Evolutionary conservation across 192 early-diverging fungal species (phyloP), one percentile per base, ranked within the genome.

Genomic region (Coemansia sp.): DNA sequence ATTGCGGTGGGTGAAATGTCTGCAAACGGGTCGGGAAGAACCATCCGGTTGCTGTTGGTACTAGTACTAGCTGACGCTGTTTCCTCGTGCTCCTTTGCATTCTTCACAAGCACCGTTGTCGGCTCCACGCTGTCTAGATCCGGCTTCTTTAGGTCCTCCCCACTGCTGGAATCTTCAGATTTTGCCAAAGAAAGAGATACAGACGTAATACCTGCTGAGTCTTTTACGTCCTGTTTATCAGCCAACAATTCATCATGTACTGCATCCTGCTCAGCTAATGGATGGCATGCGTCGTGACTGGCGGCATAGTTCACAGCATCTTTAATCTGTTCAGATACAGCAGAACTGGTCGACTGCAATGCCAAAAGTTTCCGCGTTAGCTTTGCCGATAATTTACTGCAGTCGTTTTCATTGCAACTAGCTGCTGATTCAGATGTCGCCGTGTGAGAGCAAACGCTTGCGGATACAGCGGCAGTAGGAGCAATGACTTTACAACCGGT

Each of bases 1-100:
- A 83, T 83, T 15, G 81, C 75, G 0, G 75, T 74, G 3, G 81
- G 61, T 11, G 71, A 59, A 18, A 83, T 83, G 42, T 83, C 81
- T 6, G 58, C 75, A 41, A 83, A 83, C 16, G 76, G 81, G 23
- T 83, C 76, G 0, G 81, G 75, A 26, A 81, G 69, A 39, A 81
- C 67, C 19, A 81, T 70, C 44, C 72, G 66, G 64, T 65, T 76
- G 56, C 54, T 13, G 6, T 40, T 40, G 23, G 53, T 16, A 13
- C 19, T 32, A 13, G 49, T 19, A 44, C 54, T 45, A n/a, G 65
- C 54, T 16, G 67, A 16, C 0, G 44, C 54, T 12, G 69, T 63
- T 63, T 75, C 73, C 40, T 75, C 73, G 61, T 81, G 78, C 59
- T 75, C 74, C 38, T 75, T 70, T 21, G 70, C 64, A 61, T 70